Percentiles rank a stretch among this genome's conserved stretches.
These are phyloP conservation scores for Kluyveromyces nonfermentans DNA, from an alignment of 805 yeast species.

Conservation along the genomic window DNA sequence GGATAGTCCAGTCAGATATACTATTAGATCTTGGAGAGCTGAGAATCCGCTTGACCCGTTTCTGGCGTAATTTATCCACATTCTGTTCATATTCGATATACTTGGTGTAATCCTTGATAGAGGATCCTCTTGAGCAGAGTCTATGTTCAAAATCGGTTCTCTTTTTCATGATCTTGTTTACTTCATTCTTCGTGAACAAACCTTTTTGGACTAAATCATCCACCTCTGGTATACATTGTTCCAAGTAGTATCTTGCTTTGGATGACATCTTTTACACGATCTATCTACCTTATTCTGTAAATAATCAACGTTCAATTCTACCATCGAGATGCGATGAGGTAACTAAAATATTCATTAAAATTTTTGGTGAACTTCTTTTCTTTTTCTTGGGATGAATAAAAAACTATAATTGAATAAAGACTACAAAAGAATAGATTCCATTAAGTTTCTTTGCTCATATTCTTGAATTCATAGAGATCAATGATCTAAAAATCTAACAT, in stretches of 20 bases:
- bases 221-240: conserved; percentile 79
- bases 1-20: conserved; percentile 80
- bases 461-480: too few relatives aligned
- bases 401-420: too few relatives aligned
- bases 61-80: conserved; percentile 66
- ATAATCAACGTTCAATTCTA: not conserved
- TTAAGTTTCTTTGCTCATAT: too few relatives aligned
- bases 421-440: too few relatives aligned
- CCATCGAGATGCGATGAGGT: conserved; percentile 6
- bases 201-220: conserved; percentile 79
- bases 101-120: conserved; percentile 62
- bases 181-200: conserved; percentile 73
- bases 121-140: conserved; percentile 73
- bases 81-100: conserved; percentile 76
- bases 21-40: conserved; percentile 51
- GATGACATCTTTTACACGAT: conserved; percentile 37
- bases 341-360: conserved; percentile 1
- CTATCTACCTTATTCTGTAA: not conserved
- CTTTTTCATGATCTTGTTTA: conserved; percentile 76
- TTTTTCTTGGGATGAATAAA: not conserved
- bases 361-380: conserved; percentile 1
- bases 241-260: conserved; percentile 46
- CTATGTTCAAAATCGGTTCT: conserved; percentile 95
- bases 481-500: too few relatives aligned
- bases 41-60: conserved; percentile 56